Percentiles rank a stretch among this genome's conserved stretches.
Evolutionary conservation across 2,329 filamentous ascomycete species (phyloP).

Genomic region (Trichoderma sp.): DNA sequence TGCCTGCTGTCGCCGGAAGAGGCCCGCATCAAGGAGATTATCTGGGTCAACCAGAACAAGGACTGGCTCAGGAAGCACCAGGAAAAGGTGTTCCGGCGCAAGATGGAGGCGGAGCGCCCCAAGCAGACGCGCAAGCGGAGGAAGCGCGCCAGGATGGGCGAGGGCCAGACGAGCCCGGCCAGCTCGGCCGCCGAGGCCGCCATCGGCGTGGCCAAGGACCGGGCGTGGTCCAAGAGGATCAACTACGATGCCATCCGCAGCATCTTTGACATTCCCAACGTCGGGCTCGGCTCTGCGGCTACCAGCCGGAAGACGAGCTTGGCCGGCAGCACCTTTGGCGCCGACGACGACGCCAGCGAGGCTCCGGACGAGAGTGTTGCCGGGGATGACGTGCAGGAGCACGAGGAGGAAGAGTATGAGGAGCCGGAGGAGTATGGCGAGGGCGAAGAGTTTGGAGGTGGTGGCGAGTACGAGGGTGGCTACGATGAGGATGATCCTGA

Average conservation of each 20-base stretch:
- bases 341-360: constrained; percentile 42
- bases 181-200: constrained; percentile 70
- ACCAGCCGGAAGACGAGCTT: constrained; percentile 51
- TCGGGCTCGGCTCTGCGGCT: constrained; percentile 53
- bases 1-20: constrained; percentile 76
- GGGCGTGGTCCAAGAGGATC: constrained; percentile 72
- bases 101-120: constrained; percentile 60
- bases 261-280: constrained; percentile 55
- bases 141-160: constrained; percentile 61
- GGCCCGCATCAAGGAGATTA: constrained; percentile 78
- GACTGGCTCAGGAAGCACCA: constrained; percentile 89
- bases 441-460: constrained; percentile 41
- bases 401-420: constrained; percentile 43
- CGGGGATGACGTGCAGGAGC: constrained; percentile 41
- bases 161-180: constrained; percentile 66
- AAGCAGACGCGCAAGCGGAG: constrained; percentile 61
- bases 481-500: constrained; percentile 44
- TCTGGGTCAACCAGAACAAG: constrained; percentile 95
- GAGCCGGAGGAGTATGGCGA: constrained; percentile 40
- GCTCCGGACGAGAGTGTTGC: constrained; percentile 43
- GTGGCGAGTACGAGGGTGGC: constrained; percentile 41
- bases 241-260: constrained; percentile 68
- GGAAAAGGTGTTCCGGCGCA: constrained; percentile 75
- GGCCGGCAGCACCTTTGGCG: constrained; percentile 43
- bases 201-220: constrained; percentile 66